phyloP scores from a whole-genome alignment of 1,284 basidiomycete genomes.

The Leccinum fallax region DNA sequence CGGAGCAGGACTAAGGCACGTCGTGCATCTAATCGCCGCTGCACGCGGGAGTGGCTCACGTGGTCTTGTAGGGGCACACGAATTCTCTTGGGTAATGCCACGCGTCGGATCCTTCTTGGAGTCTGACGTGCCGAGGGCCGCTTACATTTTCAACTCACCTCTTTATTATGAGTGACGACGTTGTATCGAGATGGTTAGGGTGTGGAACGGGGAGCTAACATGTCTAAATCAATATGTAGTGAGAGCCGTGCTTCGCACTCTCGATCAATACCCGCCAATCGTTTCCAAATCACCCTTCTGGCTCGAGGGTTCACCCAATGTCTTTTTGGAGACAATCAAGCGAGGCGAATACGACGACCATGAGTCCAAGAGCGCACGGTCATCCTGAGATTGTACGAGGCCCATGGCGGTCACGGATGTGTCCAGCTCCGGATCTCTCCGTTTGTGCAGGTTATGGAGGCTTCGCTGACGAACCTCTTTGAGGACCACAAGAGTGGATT shows the following conservation, averaged over 20 bases:
- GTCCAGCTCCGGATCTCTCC: constrained; percentile 59
- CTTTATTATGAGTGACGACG: constrained; percentile 55
- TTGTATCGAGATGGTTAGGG: neutral
- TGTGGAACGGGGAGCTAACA: constrained; percentile 1
- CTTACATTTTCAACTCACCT: constrained; percentile 86
- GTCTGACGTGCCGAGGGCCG: constrained; percentile 81
- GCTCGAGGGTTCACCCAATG: constrained; percentile 71
- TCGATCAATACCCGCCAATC: constrained; percentile 18
- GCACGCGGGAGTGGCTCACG: neutral
- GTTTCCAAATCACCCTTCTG: constrained; percentile 55
- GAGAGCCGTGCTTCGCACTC: constrained; percentile 47
- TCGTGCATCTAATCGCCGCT: neutral
- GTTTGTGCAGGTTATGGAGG: constrained; percentile 61
- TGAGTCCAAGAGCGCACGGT: constrained; percentile 51
- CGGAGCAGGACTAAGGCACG: constrained; percentile 84
- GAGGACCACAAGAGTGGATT: constrained; percentile 74
- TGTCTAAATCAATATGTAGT: constrained; percentile 44
- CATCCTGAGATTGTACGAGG: constrained; percentile 87
- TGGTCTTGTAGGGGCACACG: constrained; percentile 56
- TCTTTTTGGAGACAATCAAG: constrained; percentile 94
- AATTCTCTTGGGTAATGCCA: constrained; percentile 90
- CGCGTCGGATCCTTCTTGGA: constrained; percentile 86
- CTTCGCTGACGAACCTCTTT: constrained; percentile 76
- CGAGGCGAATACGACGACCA: constrained; percentile 87
- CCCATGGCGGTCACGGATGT: constrained; percentile 83